These are phyloP conservation scores for Pulveroboletus frians DNA, from an alignment of 768 basidiomycete species.

Conservation along the genomic window DNA sequence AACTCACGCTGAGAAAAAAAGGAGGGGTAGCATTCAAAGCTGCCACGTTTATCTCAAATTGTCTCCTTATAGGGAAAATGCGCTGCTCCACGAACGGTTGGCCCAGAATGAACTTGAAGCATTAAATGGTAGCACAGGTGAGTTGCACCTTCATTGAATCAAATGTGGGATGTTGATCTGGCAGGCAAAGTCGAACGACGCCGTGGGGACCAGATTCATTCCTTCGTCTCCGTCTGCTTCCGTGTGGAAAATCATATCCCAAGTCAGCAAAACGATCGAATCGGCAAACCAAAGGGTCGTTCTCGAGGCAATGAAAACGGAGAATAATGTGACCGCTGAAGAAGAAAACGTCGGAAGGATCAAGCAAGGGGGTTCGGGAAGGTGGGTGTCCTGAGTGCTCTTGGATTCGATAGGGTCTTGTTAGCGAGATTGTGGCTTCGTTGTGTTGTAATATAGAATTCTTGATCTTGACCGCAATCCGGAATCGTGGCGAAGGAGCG, in stretches of 20 bases:
- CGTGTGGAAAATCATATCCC: slow-evolving; percentile 48
- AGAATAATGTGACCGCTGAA: slow-evolving; percentile 45
- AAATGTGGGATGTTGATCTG: neutral
- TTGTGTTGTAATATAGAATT: no score
- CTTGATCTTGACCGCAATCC: no score
- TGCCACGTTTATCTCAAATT: neutral
- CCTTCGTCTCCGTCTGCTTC: slow-evolving; percentile 40
- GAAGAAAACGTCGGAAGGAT: slow-evolving; percentile 41
- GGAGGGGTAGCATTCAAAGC: neutral
- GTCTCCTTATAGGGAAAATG: slow-evolving; percentile 33
- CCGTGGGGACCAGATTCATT: slow-evolving; percentile 10
- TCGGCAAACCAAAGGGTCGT: slow-evolving; percentile 42
- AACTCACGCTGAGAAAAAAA: neutral
- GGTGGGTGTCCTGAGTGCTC: slow-evolving; percentile 29
- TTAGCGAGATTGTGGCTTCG: no score
- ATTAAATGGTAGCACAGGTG: neutral
- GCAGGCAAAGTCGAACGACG: slow-evolving; percentile 1
- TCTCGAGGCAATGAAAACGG: slow-evolving; percentile 66
- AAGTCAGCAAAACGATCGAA: slow-evolving; percentile 38
- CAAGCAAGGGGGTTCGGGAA: slow-evolving; percentile 40
- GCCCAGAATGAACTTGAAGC: slow-evolving; percentile 18
- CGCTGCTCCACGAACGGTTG: slow-evolving; percentile 43
- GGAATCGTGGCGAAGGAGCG: no score
- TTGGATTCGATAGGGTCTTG: no score
- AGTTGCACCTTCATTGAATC: neutral